Evolutionary conservation across 345 rosid species (phyloP).

Genomic region (Citrus maxima): DNA sequence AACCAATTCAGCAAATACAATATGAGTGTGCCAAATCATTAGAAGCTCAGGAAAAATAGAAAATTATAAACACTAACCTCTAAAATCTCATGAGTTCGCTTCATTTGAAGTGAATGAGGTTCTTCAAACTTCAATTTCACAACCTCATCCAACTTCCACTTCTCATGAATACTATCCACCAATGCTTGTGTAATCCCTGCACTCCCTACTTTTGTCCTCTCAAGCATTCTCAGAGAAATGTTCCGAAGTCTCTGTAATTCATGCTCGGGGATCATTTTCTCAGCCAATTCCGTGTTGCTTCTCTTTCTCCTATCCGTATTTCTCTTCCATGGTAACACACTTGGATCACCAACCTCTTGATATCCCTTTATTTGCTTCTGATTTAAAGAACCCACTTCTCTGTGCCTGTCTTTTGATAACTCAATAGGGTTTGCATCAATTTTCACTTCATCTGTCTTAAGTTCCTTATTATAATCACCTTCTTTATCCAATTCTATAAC

Average conservation of each 20-base stretch:
- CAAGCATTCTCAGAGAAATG: constrained; percentile 71
- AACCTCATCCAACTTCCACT: constrained; percentile 80
- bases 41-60: not conserved
- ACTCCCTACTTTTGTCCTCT: constrained; percentile 76
- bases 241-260: constrained; percentile 75
- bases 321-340: constrained; percentile 31
- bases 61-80: constrained; percentile 56
- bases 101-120: constrained; percentile 77
- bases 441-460: constrained; percentile 1
- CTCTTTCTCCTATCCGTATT: constrained; percentile 24
- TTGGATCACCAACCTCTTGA: constrained; percentile 14
- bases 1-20: constrained; percentile 4
- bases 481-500: constrained; percentile 9
- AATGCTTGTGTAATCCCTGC: constrained; percentile 73
- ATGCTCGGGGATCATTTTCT: constrained; percentile 60
- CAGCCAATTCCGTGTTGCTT: constrained; percentile 52
- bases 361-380: constrained; percentile 7
- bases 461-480: not conserved
- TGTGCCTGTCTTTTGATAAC: constrained; percentile 3
- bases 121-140: constrained; percentile 77
- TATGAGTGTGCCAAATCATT: not conserved
- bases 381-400: not conserved
- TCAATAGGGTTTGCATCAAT: not conserved
- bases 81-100: constrained; percentile 66
- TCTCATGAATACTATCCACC: constrained; percentile 67